Base-by-base conservation (phyloP, 208 protist genomes). In the Acanthamoeba triangularis region DNA sequence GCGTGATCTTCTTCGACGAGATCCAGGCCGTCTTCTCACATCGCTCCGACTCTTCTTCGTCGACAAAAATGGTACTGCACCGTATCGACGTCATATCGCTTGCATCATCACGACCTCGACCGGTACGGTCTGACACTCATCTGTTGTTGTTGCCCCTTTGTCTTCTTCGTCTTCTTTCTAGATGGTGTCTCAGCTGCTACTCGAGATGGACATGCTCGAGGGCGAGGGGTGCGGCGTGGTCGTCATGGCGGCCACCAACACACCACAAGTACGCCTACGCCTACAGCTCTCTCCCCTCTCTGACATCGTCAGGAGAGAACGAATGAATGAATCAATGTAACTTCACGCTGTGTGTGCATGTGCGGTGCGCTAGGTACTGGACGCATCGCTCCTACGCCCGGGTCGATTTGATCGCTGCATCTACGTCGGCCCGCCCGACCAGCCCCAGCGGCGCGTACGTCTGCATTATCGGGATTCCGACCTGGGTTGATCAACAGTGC, bases 1-100 rank as follows among this genome's bases (percentile, higher is more conserved):
- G 90, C 65, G 30, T 94, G 33, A 33, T 94, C 63, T 94, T 94
- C 67, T 94, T 94, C 33, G 90, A 94, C 33, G 90, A 94, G 54
- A 94, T 94, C 35, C 90, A 94, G 54, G 90, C 90, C 23, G 54
- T 94, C 10, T 94, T 94, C n/a, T 76, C 65, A 3, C 61, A 82
- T 20, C 37, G 90, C 37, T 84, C 74, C 41, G 61, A 76, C n/a
- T 54, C 90, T 33, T 76, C 65, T 7, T 35, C 87, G 14, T 94
- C 90, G 6, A 63, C 90, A 41, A 94, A 94, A 35, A 94, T 82
- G 72, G 90, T 94, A 59, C 54, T 1, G 23, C 7, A 20, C 54
- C 16, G 13, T 16, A 25, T 23, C 54, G 23, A 3, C 16, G n/a
- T n/a, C n/a, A n/a, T n/a, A n/a, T n/a, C n/a, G n/a, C n/a, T n/a